Base-by-base conservation (phyloP, 2,329 filamentous ascomycete genomes). In the Fusarium duplospermum region DNA sequence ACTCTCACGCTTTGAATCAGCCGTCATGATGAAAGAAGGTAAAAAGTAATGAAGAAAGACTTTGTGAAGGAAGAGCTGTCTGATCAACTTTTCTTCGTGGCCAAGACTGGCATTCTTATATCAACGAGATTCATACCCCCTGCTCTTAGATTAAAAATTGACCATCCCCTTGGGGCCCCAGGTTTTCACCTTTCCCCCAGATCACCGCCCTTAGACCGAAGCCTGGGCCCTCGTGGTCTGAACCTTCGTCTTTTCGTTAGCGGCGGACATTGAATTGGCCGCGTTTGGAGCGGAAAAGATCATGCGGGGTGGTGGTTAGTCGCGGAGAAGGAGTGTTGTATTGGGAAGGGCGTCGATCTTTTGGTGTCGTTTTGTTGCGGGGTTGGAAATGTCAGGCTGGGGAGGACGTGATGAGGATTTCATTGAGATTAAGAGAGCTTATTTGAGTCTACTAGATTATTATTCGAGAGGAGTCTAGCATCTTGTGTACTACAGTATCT, bases 241-340 rank as follows among this genome's bases (percentile, higher is more conserved):
- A 63, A 65, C 50, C 13, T 36, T 63, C 20, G 33, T 33, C 22
- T 38, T 38, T 22, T 40, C 2, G 18, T 56, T 74, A 70, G 65
- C 58, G 59, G 16, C 72, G 71, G 71, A 74, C 52, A 38, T 71
- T 50, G 42, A 74, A 74, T 69, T 33, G 16, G 2, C 71, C 71
- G 42, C 24, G 16, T 8, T 22, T 59, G 20, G 24, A 47, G 35
- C 52, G 27, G 36, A 59, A 47, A 22, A 42, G 31, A 11, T 7
- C 11, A 22, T 36, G 35, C 22, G 57, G 57, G 35, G 9, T 40
- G 22, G 29, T 31, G 31, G 31, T 33, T 33, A 33, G 22, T 18
- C 22, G 33, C 22, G 31, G 31, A 24, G 31, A 33, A 36, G 29
- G n/a, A 24, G 31, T 31, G 52, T 24, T 36, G 54, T 36, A 24